These are phyloP conservation scores for Urtica urens DNA, from an alignment of 306 rosid genomes.

Conservation along the genomic window DNA sequence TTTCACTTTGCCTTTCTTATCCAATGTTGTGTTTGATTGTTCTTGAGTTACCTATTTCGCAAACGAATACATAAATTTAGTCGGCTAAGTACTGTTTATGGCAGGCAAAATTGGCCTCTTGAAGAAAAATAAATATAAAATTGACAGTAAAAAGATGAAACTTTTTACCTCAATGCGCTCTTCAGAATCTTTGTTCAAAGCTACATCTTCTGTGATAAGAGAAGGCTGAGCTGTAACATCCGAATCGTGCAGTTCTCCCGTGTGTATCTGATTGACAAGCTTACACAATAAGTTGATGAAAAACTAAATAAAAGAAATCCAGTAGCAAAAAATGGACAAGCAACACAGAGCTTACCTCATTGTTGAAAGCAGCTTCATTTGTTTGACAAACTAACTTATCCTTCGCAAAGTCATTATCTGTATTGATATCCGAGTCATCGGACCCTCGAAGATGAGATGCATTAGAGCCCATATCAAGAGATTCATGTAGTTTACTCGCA, in stretches of 20 bases:
- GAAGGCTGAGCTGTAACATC: constrained; percentile 21
- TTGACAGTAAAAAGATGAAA: background rate
- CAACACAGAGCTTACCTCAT: constrained; percentile 7
- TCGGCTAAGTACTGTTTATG: background rate
- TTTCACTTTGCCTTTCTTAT: constrained; percentile 27
- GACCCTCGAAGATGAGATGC: constrained; percentile 1
- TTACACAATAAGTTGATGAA: background rate
- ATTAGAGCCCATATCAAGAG: constrained; percentile 13
- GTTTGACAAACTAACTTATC: constrained; percentile 5
- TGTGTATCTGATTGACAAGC: constrained; percentile 27
- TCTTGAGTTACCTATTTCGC: constrained; percentile 13
- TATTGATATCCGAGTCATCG: too few species aligned
- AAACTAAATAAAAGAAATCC: constrained; percentile 13
- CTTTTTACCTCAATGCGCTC: constrained; percentile 35
- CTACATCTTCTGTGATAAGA: constrained; percentile 15
- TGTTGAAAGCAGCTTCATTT: constrained; percentile 9
- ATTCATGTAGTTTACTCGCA: constrained; percentile 10
- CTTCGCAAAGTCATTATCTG: too few species aligned
- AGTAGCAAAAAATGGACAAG: constrained; percentile 9
- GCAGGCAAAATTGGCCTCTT: background rate
- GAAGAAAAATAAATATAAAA: background rate
- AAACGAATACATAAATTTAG: background rate
- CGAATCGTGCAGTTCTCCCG: constrained; percentile 28
- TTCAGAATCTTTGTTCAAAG: constrained; percentile 24
- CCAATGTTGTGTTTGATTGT: constrained; percentile 13